Conservation (phyloP, 208 protist species). For the Naegleria fowleri region DNA sequence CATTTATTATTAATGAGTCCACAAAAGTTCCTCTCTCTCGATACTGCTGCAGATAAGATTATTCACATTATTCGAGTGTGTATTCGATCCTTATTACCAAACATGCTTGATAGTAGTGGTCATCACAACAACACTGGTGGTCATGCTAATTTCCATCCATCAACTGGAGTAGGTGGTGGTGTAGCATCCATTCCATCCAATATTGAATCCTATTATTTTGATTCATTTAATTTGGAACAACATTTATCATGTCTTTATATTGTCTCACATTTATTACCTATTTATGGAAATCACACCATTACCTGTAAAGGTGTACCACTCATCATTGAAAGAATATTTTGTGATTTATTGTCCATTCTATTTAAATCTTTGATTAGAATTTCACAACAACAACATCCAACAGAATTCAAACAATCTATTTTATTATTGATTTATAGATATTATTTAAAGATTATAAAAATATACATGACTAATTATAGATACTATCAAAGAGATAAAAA, state of each 20-base stretch:
- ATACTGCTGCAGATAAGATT: not conserved
- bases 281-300: not conserved
- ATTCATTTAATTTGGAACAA: not conserved
- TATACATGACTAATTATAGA: not conserved
- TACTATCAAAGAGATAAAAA: not conserved
- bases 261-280: not conserved
- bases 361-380: constrained; percentile 2
- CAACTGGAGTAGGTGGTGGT: too few relatives aligned
- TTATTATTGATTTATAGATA: not conserved
- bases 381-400: not conserved
- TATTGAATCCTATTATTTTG: not conserved
- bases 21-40: too few relatives aligned
- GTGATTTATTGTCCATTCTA: not conserved
- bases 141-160: too few relatives aligned
- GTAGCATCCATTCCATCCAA: not conserved
- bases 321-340: not conserved
- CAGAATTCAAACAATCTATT: not conserved
- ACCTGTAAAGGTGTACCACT: not conserved
- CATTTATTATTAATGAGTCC: too few relatives aligned
- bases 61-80: not conserved
- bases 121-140: not conserved
- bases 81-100: not conserved
- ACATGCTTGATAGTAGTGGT: not conserved
- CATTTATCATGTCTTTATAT: not conserved
- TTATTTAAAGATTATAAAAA: constrained; percentile 11